Conservation (phyloP, 306 rosid genomes). For the Luffa aegyptiaca region DNA sequence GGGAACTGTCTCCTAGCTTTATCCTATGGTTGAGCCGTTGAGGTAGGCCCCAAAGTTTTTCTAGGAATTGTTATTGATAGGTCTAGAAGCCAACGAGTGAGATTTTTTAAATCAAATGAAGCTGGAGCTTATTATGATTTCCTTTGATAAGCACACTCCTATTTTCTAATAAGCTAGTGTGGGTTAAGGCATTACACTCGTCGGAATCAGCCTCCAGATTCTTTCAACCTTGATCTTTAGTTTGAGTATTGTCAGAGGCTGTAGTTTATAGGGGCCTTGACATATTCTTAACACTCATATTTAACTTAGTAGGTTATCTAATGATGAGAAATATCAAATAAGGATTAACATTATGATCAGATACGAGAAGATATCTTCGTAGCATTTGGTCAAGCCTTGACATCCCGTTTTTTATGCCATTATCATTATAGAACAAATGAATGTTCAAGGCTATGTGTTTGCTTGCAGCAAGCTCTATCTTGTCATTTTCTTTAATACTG, state of each 20-base stretch:
- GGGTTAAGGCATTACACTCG: background rate
- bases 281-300: background rate
- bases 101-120: background rate
- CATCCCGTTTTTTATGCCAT: background rate
- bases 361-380: background rate
- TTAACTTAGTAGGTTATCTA: background rate
- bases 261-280: background rate
- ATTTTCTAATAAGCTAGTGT: background rate
- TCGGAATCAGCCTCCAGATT: background rate
- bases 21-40: background rate
- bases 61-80: background rate
- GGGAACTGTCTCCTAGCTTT: background rate
- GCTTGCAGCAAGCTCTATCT: background rate
- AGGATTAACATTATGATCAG: background rate
- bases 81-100: background rate
- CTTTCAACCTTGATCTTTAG: background rate
- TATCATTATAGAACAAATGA: background rate
- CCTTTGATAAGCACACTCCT: background rate
- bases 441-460: background rate
- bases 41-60: background rate
- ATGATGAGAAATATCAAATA: background rate
- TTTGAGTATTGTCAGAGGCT: background rate
- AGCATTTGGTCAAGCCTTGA: background rate
- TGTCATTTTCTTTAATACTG: background rate
- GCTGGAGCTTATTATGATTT: background rate